Conservation (phyloP, 352 stramenopile genomes). For the Phytophthora sojae region DNA sequence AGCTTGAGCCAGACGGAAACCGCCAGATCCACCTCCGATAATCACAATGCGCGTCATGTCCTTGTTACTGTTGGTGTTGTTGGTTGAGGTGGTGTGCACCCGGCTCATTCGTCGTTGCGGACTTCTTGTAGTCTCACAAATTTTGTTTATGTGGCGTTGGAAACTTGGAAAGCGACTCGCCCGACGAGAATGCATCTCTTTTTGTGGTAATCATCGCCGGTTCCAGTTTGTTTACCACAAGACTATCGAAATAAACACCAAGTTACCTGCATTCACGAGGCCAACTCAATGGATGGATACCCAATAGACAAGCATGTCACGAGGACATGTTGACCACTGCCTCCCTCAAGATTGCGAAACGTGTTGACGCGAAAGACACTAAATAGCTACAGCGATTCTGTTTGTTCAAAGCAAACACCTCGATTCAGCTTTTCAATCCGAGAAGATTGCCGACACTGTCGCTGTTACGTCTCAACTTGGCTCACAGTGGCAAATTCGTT, state of each 20-base stretch:
- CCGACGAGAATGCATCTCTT: no score
- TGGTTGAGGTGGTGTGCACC: no score
- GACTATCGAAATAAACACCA: not conserved
- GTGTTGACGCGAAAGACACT: not conserved
- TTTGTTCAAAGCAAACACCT: not conserved
- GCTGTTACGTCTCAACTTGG: not conserved
- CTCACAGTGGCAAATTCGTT: not conserved
- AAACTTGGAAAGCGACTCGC: not conserved
- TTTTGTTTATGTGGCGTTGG: not conserved
- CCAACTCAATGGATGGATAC: no score
- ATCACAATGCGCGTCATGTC: conserved; percentile 2
- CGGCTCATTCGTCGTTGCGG: not conserved
- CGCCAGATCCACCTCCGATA: conserved; percentile 5
- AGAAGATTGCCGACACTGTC: no score
- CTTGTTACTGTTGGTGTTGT: not conserved
- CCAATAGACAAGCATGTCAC: no score
- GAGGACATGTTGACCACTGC: no score
- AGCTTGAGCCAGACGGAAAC: not conserved
- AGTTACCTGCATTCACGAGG: no score
- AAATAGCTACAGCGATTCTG: not conserved
- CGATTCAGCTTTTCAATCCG: not conserved
- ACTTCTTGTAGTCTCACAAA: not conserved
- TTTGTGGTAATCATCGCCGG: no score
- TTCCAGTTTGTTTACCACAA: not conserved
- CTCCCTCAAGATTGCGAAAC: not conserved